A percentile compares a stretch with the other conserved stretches of the same genome.
These are phyloP conservation scores for Trichophyton simii DNA, from an alignment of 2,329 filamentous ascomycete genomes.

Conservation along the genomic window DNA sequence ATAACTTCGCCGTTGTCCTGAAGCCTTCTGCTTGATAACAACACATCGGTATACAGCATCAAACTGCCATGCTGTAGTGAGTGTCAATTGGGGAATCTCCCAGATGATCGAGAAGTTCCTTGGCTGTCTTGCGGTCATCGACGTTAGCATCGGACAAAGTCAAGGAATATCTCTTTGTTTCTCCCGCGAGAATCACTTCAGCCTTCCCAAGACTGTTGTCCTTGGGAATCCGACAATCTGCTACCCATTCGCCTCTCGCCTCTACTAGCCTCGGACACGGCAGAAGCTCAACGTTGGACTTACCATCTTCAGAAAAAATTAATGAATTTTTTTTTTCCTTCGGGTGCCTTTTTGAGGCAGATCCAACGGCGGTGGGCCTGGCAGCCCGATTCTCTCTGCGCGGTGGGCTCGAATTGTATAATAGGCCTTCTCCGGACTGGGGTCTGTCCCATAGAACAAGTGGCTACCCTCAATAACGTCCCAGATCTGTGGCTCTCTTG, in stretches of 20 bases:
- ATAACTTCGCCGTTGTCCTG: conserved; percentile 81
- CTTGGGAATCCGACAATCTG: conserved; percentile 13
- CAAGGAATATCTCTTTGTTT: conserved; percentile 23
- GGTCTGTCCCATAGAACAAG: conserved; percentile 15
- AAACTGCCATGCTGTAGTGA: neutral
- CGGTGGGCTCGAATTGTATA: conserved; percentile 21
- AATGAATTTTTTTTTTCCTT: conserved; percentile 24
- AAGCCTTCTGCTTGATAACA: neutral
- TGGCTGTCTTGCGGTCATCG: conserved; percentile 26
- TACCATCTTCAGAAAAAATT: conserved; percentile 28
- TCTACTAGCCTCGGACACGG: neutral
- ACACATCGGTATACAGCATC: neutral
- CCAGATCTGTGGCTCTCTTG: conserved; percentile 8
- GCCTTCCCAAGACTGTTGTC: conserved; percentile 12
- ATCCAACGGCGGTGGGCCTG: conserved; percentile 19
- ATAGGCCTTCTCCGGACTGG: conserved; percentile 10
- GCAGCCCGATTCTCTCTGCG: conserved; percentile 18
- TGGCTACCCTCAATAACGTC: conserved; percentile 12
- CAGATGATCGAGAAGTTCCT: conserved; percentile 19
- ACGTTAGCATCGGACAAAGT: conserved; percentile 28
- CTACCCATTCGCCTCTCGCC: conserved; percentile 16
- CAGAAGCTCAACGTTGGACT: conserved; percentile 9
- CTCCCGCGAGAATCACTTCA: conserved; percentile 18
- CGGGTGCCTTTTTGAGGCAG: conserved; percentile 23
- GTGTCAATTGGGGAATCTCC: neutral